phyloP scores from a whole-genome alignment of 768 basidiomycete genomes.

The Lenzites betulinus region DNA sequence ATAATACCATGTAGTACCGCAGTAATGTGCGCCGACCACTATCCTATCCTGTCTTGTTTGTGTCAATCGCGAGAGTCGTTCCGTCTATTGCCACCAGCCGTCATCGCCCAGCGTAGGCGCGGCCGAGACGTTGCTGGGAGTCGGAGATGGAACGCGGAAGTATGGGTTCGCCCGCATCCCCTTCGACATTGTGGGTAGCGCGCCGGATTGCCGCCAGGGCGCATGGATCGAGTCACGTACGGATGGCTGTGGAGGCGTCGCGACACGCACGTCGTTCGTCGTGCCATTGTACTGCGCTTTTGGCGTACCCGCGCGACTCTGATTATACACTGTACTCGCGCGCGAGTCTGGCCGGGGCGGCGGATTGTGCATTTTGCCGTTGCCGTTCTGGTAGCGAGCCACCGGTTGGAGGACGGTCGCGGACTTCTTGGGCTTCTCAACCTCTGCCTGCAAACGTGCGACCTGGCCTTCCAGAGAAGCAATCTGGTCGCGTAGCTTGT shows the following conservation, averaged over 20 bases:
- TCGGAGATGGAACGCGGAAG: conserved; percentile 61
- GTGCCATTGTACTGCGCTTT: conserved; percentile 43
- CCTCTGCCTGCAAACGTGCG: conserved; percentile 57
- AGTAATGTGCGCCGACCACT: conserved; percentile 4
- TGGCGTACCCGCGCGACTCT: conserved; percentile 54
- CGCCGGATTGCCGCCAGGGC: conserved; percentile 38
- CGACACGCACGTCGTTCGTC: conserved; percentile 40
- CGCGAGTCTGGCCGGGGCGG: conserved; percentile 75
- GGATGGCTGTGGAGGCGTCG: conserved; percentile 55
- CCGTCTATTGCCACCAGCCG: conserved; percentile 71
- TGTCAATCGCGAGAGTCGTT: neutral
- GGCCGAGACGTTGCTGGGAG: conserved; percentile 73
- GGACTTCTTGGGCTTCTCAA: conserved; percentile 46
- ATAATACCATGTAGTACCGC: neutral
- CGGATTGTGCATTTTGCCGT: conserved; percentile 41
- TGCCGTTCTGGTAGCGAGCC: conserved; percentile 46
- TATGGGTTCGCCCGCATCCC: conserved; percentile 32
- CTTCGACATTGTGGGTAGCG: conserved; percentile 42
- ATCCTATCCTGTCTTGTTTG: neutral
- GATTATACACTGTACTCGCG: conserved; percentile 60
- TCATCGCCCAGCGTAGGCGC: conserved; percentile 71
- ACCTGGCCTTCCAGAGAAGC: conserved; percentile 61
- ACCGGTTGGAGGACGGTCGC: conserved; percentile 32
- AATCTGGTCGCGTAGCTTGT: conserved; percentile 67
- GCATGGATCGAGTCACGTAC: conserved; percentile 78